Base-by-base conservation (phyloP, 106 monocot species). In the Acorus calamus region DNA sequence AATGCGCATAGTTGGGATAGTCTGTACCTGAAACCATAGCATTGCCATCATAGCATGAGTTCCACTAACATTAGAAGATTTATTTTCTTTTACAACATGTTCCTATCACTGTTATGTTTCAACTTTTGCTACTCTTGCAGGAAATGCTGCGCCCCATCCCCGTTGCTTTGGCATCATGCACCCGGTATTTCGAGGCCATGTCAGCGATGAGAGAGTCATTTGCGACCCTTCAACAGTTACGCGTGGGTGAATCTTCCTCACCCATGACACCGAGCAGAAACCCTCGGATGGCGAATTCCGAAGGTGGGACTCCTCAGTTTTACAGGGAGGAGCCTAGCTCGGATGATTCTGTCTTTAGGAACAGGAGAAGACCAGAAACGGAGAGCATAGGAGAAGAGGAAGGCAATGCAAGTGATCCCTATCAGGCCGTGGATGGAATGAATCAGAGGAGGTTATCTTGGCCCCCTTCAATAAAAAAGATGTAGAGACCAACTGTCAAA, bases 71-170 rank as follows among this genome's bases (percentile, higher is more conserved):
- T 28, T 28, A 28, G 28, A 28, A 28, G 28, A 28, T 28, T 28
- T 28, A 28, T 28, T 28, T 28, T 28, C 28, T 28, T 28, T 28
- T 28, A 28, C 28, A 28, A 28, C 28, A 28, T 28, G 28, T 28
- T 28, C 28, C 28, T 28, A 28, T 28, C 28, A 28, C 1, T 28
- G 28, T 0, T 28, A 28, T 28, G 28, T 28, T 28, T 28, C 28
- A 28, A 28, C 28, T 28, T 28, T 28, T 28, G 28, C 28, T 28
- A 28, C 1, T 28, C 28, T 28, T 65, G 7, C 62, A 94, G 96
- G 96, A 96, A 87, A 91, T 91, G 91, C 48, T 96, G 73, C 77
- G 96, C 3, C 90, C 96, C 2, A 96, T 96, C 43, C 96, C 96
- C 49, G 77, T 84, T 41, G 96, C 96, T 3, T 73, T 96, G 52